Percentiles rank a stretch among this genome's conserved stretches.
phyloP scores from a whole-genome alignment of 345 rosid species.

The Gossypium arboreum region DNA sequence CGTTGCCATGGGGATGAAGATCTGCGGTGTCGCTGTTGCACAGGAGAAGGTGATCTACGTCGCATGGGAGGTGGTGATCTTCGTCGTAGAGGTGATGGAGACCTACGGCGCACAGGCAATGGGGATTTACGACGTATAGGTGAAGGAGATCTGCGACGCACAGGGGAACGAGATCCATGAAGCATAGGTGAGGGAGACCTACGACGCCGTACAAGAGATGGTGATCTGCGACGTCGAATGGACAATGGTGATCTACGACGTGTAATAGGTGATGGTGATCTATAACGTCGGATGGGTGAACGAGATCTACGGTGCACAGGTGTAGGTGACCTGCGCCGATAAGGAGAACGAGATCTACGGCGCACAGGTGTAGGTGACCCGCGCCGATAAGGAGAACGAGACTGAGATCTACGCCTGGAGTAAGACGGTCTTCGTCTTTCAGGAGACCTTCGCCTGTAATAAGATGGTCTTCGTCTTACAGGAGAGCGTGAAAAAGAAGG shows the following conservation, averaged over 20 bases:
- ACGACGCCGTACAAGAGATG: slow-evolving; percentile 23
- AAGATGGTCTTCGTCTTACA: slow-evolving; percentile 31
- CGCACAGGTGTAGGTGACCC: slow-evolving; percentile 19
- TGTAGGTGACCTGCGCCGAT: slow-evolving; percentile 28
- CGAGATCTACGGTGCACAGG: slow-evolving; percentile 22
- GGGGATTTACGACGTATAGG: slow-evolving; percentile 37
- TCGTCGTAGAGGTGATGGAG: slow-evolving; percentile 29
- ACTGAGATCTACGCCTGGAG: slow-evolving; percentile 14
- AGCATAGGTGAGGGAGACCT: slow-evolving; percentile 40
- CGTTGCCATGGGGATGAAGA: slow-evolving; percentile 24
- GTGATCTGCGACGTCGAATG: slow-evolving; percentile 16
- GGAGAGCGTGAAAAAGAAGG: slow-evolving; percentile 36
- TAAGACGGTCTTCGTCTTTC: slow-evolving; percentile 32
- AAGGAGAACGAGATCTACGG: slow-evolving; percentile 28
- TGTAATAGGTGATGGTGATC: slow-evolving; percentile 23
- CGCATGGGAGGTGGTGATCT: slow-evolving; percentile 29
- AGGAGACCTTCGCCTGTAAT: slow-evolving; percentile 23
- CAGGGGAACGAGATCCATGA: slow-evolving; percentile 21
- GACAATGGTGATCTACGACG: slow-evolving; percentile 26
- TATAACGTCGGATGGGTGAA: slow-evolving; percentile 14
- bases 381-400: slow-evolving; percentile 9
- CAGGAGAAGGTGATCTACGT: slow-evolving; percentile 35
- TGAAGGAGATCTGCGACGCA: slow-evolving; percentile 39
- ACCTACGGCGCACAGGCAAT: slow-evolving; percentile 27
- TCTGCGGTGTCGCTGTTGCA: slow-evolving; percentile 29